phyloP scores from a whole-genome alignment of 352 stramenopile species.

The Thraustochytrium striatum region DNA sequence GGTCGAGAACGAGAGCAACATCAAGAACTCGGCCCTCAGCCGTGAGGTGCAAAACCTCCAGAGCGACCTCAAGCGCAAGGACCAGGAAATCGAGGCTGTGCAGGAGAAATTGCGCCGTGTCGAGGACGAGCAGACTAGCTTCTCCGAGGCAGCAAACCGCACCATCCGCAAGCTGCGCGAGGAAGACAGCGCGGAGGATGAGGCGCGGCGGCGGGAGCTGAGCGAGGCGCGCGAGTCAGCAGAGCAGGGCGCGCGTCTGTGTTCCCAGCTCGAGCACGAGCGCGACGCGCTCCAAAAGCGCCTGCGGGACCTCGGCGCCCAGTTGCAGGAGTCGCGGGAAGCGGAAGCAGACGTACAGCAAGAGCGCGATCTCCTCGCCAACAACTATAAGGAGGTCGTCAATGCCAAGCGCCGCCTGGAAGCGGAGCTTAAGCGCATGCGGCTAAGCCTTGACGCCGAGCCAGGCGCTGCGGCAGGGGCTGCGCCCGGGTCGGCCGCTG shows the following conservation, averaged over 20 bases:
- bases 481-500: neutral
- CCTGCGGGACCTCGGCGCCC: neutral
- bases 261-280: conserved; percentile 33
- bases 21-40: conserved; percentile 20
- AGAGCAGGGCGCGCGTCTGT: conserved; percentile 13
- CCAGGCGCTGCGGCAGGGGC: neutral
- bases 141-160: neutral
- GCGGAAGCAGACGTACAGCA: neutral
- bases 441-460: neutral
- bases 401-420: conserved; percentile 20
- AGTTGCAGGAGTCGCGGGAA: neutral
- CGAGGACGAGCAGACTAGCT: neutral
- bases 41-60: conserved; percentile 21
- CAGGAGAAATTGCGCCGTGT: neutral
- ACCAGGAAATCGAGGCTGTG: neutral
- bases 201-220: neutral
- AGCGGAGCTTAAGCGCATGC: conserved; percentile 21
- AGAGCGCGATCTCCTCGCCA: neutral
- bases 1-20: conserved; percentile 32
- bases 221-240: neutral
- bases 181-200: neutral
- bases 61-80: neutral
- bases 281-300: neutral
- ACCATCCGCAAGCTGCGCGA: neutral
- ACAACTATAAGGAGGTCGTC: neutral